A percentile compares a stretch with the other conserved stretches of the same genome.
Evolutionary conservation across 768 basidiomycete genomes (phyloP).

Genomic region (Termitomyces sp.): DNA sequence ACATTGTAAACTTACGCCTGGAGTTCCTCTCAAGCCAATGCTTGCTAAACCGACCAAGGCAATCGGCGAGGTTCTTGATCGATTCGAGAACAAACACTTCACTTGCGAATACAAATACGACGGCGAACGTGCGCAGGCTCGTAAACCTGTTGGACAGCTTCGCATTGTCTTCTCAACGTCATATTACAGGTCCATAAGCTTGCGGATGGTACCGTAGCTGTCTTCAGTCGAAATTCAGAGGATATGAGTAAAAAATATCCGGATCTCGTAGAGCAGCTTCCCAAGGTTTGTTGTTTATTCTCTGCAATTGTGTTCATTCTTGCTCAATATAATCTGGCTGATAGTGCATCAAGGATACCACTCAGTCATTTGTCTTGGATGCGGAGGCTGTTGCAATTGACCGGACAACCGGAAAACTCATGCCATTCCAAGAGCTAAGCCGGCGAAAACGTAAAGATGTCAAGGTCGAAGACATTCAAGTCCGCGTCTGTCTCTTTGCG

Average conservation of each 20-base stretch:
- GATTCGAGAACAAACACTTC: constrained; percentile 93
- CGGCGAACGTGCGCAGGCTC: constrained; percentile 91
- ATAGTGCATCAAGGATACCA: constrained; percentile 82
- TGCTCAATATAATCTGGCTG: not conserved
- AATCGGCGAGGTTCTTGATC: constrained; percentile 94
- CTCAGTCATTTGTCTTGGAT: constrained; percentile 91
- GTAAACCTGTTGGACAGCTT: not conserved
- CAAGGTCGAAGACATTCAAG: constrained; percentile 95
- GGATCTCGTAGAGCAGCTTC: constrained; percentile 92
- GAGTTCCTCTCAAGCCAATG: constrained; percentile 98
- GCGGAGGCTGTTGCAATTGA: constrained; percentile 98
- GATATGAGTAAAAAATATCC: constrained; percentile 99
- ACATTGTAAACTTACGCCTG: constrained; percentile 88
- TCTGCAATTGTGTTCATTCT: not conserved
- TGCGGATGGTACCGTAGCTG: constrained; percentile 76
- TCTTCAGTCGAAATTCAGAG: constrained; percentile 97
- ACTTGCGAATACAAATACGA: constrained; percentile 99
- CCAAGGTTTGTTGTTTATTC: constrained; percentile 55
- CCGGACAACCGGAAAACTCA: constrained; percentile 72
- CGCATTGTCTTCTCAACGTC: not conserved
- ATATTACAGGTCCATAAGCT: constrained; percentile 72
- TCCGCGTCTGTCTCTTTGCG: constrained; percentile 93
- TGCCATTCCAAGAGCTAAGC: constrained; percentile 98
- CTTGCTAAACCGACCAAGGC: constrained; percentile 99
- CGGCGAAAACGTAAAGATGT: constrained; percentile 96